Percentiles rank a stretch among this genome's conserved stretches.
Conservation (phyloP, 2,329 filamentous ascomycete species). For the Sporothrix curviconia region DNA sequence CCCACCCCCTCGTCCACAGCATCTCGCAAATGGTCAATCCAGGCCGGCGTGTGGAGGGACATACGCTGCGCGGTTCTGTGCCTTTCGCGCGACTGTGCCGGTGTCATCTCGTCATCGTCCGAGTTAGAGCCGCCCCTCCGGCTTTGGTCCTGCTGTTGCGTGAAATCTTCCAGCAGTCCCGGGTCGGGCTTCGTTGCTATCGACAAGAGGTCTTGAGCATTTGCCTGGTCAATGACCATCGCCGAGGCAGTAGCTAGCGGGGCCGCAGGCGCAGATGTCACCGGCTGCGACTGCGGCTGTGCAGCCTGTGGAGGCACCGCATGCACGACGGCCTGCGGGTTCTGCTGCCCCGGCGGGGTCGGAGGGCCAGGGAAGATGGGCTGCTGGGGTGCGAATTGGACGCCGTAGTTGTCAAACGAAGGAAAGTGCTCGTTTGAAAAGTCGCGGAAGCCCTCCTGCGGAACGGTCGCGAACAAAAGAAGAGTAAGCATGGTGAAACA, state of each 20-base stretch:
- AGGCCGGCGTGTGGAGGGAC: too few relatives aligned
- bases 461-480: slow-evolving; percentile 20
- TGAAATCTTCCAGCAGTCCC: slow-evolving; percentile 26
- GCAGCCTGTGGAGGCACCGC: slow-evolving; percentile 23
- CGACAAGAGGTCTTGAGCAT: slow-evolving; percentile 27
- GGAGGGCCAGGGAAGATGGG: slow-evolving; percentile 40
- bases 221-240: slow-evolving; percentile 19
- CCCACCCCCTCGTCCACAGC: too few relatives aligned
- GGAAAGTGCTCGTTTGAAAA: slow-evolving; percentile 44
- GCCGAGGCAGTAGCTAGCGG: not conserved
- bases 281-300: slow-evolving; percentile 17
- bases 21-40: too few relatives aligned
- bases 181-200: slow-evolving; percentile 34
- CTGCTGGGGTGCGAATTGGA: slow-evolving; percentile 32
- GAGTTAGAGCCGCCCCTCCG: slow-evolving; percentile 43
- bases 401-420: slow-evolving; percentile 39
- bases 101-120: slow-evolving; percentile 49
- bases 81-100: slow-evolving; percentile 53
- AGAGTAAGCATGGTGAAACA: too few relatives aligned
- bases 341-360: slow-evolving; percentile 42
- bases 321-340: slow-evolving; percentile 22
- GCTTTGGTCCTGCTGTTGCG: slow-evolving; percentile 22
- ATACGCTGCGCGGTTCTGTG: slow-evolving; percentile 56
- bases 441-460: slow-evolving; percentile 45
- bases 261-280: not conserved